Evolutionary conservation across 148 eudicot species (phyloP).

Genomic region (Cornus kousa): DNA sequence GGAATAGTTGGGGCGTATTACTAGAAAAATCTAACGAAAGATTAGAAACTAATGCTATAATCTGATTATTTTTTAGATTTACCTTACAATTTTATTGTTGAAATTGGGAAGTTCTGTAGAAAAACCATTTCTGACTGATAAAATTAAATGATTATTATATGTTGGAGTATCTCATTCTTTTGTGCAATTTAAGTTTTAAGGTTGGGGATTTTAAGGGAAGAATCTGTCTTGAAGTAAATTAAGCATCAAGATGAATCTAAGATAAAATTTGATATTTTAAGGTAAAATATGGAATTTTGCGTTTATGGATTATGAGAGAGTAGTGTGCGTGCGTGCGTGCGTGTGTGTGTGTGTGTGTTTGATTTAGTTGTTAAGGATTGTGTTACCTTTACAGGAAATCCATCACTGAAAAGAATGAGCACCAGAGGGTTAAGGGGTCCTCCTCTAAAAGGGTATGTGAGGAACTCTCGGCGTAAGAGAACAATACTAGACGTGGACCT

Average conservation of each 20-base stretch:
- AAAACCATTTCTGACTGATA: not conserved
- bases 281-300: not conserved
- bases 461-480: constrained; percentile 41
- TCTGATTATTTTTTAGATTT: no score
- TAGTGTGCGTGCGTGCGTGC: not conserved
- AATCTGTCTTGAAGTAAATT: not conserved
- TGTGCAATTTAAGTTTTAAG: not conserved
- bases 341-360: not conserved
- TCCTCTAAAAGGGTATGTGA: constrained; percentile 26
- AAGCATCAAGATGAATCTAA: not conserved
- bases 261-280: not conserved
- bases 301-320: not conserved
- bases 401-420: constrained; percentile 45
- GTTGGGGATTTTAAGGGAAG: not conserved
- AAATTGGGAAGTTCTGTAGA: not conserved
- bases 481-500: constrained; percentile 56
- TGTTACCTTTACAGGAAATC: not conserved
- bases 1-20: no score
- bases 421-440: constrained; percentile 32
- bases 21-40: no score
- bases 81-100: no score
- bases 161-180: not conserved
- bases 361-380: constrained; percentile 10
- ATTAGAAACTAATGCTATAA: no score
- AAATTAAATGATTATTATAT: not conserved